Percentiles rank a stretch among this genome's conserved stretches.
Conservation (phyloP, 345 rosid genomes). For the Clausena lansium region DNA sequence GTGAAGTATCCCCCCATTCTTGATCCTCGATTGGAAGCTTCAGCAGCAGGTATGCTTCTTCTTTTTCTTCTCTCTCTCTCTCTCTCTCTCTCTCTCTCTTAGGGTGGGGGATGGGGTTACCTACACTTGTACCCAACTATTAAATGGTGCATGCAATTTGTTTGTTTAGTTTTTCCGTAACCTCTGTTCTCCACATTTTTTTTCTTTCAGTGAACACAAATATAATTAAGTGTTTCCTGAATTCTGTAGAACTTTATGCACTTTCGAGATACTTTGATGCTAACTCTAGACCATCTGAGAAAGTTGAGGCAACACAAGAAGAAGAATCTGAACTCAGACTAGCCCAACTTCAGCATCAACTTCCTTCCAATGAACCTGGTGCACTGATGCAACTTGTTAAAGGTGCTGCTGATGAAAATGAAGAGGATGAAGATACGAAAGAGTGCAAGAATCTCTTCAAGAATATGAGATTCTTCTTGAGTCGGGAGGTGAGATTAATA, state of each 20-base stretch:
- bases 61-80: no score
- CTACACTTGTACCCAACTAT: neutral
- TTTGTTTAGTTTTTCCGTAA: neutral
- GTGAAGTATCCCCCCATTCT: conserved; percentile 90
- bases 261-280: conserved; percentile 74
- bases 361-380: conserved; percentile 89
- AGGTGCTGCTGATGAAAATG: conserved; percentile 54
- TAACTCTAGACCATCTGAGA: conserved; percentile 47
- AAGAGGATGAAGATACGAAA: conserved; percentile 90
- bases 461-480: conserved; percentile 73
- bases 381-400: conserved; percentile 88
- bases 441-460: conserved; percentile 71
- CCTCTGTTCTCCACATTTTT: neutral
- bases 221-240: neutral
- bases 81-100: neutral
- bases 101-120: neutral
- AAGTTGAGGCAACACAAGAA: conserved; percentile 27
- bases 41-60: conserved; percentile 69
- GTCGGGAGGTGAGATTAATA: conserved; percentile 77
- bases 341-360: conserved; percentile 95
- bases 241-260: conserved; percentile 83
- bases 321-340: conserved; percentile 84
- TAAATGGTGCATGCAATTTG: neutral
- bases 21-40: conserved; percentile 85
- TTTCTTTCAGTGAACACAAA: neutral